Base-by-base conservation (phyloP, 2,329 filamentous ascomycete genomes). In the Camillea tinctor region DNA sequence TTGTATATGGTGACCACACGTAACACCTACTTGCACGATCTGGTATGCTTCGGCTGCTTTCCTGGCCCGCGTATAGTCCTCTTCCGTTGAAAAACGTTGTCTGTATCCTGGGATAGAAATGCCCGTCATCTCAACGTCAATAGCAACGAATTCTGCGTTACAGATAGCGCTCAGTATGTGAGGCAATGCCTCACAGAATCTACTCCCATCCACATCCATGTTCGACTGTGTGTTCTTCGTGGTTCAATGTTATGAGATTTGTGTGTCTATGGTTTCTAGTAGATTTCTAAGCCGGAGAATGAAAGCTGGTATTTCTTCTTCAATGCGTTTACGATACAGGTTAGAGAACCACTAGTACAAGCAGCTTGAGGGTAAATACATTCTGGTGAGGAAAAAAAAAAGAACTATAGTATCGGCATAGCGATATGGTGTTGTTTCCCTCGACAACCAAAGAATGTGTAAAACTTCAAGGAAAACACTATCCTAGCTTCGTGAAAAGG, bases 111-210 rank as follows among this genome's bases (percentile, higher is more conserved):
- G 59, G n/a, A 26, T 21, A 0, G 21, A 30, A 36, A 76, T 72
- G 4, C 76, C 76, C 1, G 69, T 72, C 74, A 78, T 77, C 65
- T 78, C 76, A 44, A 77, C 53, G 54, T 78, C 75, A 4, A 79
- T 64, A 6, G 73, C 64, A 0, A 76, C 68, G 57, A 71, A 76
- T 0, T 70, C 62, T 0, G 74, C 70, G 9, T 64, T 58, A 6
- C 70, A 60, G 6, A 76, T 72, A 1, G 67, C 62, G 0, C 68
- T 30, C 1, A 78, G 57, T 4, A 78, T 65, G 1, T 5, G 17
- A 0, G 74, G 72, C 7, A 79, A 64, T 6, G 61, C 22, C 3
- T 30, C 17, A 68, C 69, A 74, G 58, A 74, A 76, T 48, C 68
- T 73, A 2, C 22, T 7, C 4, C 21, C 36, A 22, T 69, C 48